Conservation (phyloP, 202 grass and related monocot genomes). For the Eragrostis tef region DNA sequence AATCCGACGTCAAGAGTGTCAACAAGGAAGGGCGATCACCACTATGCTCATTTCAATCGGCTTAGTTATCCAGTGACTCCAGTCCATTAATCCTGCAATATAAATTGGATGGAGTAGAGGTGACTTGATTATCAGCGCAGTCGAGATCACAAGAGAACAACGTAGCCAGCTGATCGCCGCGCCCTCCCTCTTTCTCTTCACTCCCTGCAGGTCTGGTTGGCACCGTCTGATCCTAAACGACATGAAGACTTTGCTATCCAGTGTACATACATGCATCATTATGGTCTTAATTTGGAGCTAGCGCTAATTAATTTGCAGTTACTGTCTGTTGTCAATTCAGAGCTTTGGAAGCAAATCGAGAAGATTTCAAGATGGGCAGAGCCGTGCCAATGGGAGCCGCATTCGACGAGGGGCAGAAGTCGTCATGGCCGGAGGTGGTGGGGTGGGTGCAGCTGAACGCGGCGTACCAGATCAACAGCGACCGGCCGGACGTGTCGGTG, state of each 20-base stretch:
- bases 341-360: background rate
- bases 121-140: background rate
- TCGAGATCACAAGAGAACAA: background rate
- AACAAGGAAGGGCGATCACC: background rate
- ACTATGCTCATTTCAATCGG: background rate
- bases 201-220: background rate
- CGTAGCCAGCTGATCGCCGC: background rate
- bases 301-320: background rate
- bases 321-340: background rate
- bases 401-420: background rate
- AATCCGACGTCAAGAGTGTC: background rate
- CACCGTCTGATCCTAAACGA: background rate
- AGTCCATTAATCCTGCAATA: background rate
- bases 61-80: background rate
- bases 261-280: background rate
- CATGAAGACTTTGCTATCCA: too few species aligned
- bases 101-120: background rate
- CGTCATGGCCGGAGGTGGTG: conserved; percentile 30
- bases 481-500: background rate
- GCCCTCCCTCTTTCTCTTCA: background rate
- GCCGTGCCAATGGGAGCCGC: background rate
- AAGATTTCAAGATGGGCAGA: conserved; percentile 6
- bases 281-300: too few species aligned
- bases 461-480: background rate
- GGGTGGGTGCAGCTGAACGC: conserved; percentile 9